Percentiles rank a stretch among this genome's conserved stretches.
These are phyloP conservation scores for Cryptosporidium meleagridis DNA, from an alignment of 169 alveolate species.

Conservation along the genomic window DNA sequence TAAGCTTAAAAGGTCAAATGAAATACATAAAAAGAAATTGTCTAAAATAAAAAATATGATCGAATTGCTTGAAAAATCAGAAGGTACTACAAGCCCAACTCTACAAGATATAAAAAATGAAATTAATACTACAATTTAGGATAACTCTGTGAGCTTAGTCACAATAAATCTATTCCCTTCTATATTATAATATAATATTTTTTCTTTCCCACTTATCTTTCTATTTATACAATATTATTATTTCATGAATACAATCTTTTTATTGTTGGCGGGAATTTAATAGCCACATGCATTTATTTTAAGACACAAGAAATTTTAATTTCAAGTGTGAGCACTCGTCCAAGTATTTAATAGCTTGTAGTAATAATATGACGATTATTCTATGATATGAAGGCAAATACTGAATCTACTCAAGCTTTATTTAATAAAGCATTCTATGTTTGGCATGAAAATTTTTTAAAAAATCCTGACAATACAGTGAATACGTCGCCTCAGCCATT, in stretches of 20 bases:
- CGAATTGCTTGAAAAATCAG: conserved; percentile 25
- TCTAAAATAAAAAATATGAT: background rate
- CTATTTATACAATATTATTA: background rate
- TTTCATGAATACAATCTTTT: background rate
- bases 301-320: background rate
- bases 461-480: conserved; percentile 15
- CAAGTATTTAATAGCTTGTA: background rate
- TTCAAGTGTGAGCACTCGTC: background rate
- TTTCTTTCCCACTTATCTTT: background rate
- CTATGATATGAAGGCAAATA: conserved; percentile 14
- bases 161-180: background rate
- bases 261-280: conserved; percentile 8
- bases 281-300: conserved; percentile 27
- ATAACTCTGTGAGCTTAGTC: background rate
- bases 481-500: conserved; percentile 65
- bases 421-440: conserved; percentile 53
- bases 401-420: conserved; percentile 9
- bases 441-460: conserved; percentile 68
- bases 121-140: background rate
- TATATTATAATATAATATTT: background rate
- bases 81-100: background rate
- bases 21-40: conserved; percentile 4
- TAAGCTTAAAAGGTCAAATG: conserved; percentile 23
- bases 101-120: background rate
- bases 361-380: background rate